A percentile compares a stretch with the other conserved stretches of the same genome.
These are phyloP conservation scores for Botryotinia globosa DNA, from an alignment of 2,329 filamentous ascomycete genomes.

Conservation along the genomic window DNA sequence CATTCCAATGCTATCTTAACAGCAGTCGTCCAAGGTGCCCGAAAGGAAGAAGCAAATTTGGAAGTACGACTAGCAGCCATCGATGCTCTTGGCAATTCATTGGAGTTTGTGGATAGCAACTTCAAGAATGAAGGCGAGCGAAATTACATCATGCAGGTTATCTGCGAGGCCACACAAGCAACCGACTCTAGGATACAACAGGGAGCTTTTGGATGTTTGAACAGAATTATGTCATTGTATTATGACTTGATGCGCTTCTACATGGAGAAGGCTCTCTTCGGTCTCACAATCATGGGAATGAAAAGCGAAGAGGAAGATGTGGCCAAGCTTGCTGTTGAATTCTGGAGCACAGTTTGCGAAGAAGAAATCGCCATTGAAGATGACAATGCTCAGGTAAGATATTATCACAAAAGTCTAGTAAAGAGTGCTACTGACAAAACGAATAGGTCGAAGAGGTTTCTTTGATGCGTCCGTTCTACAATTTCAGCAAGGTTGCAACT, in stretches of 20 bases:
- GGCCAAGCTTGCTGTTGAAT: conserved; percentile 95
- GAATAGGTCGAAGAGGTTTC: conserved; percentile 35
- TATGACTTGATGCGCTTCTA: conserved; percentile 99
- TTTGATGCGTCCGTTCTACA: conserved; percentile 85
- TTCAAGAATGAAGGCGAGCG: conserved; percentile 99
- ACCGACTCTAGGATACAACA: conserved; percentile 89
- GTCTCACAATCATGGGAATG: conserved; percentile 96
- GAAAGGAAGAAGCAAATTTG: conserved; percentile 89
- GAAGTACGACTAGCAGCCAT: conserved; percentile 93
- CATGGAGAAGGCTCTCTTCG: conserved; percentile 99
- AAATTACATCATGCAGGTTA: conserved; percentile 99
- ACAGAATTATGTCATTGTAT: conserved; percentile 98
- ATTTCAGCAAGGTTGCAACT: conserved; percentile 90
- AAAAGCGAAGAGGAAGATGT: conserved; percentile 98
- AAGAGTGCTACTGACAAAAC: background rate
- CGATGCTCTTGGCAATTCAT: conserved; percentile 88
- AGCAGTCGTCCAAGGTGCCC: conserved; percentile 93
- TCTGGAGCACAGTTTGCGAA: conserved; percentile 99
- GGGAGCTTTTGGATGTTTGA: conserved; percentile 93
- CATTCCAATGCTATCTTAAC: conserved; percentile 98
- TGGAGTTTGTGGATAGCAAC: conserved; percentile 97
- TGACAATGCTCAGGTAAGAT: conserved; percentile 76
- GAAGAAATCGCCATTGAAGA: conserved; percentile 98
- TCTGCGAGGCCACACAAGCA: conserved; percentile 97
- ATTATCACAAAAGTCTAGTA: background rate